Evolutionary conservation across 1,139 yeast species (phyloP), one percentile per base, ranked within the genome.

Genomic region (Candida labiduridarum): DNA sequence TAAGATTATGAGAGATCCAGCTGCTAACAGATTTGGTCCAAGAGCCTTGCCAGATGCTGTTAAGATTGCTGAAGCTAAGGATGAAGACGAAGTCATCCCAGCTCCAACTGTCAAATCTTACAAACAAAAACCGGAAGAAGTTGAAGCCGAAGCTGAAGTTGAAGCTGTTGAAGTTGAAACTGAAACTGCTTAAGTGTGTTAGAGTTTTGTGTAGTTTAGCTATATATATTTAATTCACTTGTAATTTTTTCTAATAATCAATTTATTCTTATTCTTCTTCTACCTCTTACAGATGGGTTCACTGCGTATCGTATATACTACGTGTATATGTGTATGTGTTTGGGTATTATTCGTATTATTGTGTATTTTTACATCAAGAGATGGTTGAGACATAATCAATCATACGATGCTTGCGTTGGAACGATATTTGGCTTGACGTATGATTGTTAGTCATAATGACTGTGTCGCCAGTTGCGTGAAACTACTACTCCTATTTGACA

Each of bases 1-100:
- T 72, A 94, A 94, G 87, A 94, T 94, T 75, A 94, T 94, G 99
- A 90, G 89, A 78, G 98, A 94, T 84, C 97, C 98, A 78, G 92
- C 97, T 71, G 76, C 85, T 72, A 85, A 85, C 85, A 88, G 82
- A 79, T 70, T 75, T 64, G 98, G 99, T 79, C 95, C 97, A 80
- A 92, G 79, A 78, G 69, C 86, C 49, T 87, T 94, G 74, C 99
- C 99, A 74, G 99, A 94, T 79, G 91, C 88, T 75, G 98, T 69
- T 76, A 83, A 85, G 79, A 89, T 94, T 73, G 79, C 85, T 69
- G 97, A 92, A 78, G 97, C 98, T 76, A 94, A 94, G 89, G 98
- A 92, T 70, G 99, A 94, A 72, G 92, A 87, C 69, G 86, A 83
- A 67, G 68, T 64, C 57, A 78, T 89, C 68, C 83, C 86, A 67